These are phyloP conservation scores for Brassica nigra DNA, from an alignment of 345 rosid genomes.

Conservation along the genomic window DNA sequence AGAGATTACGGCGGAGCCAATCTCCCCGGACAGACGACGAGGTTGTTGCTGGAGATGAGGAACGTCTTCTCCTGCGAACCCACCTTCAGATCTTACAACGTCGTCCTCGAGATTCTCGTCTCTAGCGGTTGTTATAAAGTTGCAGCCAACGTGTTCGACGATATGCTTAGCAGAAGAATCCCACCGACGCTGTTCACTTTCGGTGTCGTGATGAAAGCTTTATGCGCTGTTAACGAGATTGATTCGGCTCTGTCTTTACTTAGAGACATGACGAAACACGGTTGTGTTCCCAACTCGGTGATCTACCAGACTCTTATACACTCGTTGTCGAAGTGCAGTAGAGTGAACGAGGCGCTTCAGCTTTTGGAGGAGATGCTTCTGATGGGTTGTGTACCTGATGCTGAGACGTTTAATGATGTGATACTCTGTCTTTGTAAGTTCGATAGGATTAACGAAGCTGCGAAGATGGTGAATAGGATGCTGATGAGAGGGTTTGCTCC, in stretches of 20 bases:
- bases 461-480: slow-evolving; percentile 78
- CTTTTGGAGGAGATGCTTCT: slow-evolving; percentile 85
- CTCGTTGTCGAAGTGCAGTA: slow-evolving; percentile 59
- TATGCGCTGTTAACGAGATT: slow-evolving; percentile 67
- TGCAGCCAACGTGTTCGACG: slow-evolving; percentile 78
- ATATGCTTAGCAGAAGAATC: slow-evolving; percentile 70
- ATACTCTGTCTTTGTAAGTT: slow-evolving; percentile 66
- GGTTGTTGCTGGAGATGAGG: slow-evolving; percentile 79
- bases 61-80: slow-evolving; percentile 60
- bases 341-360: slow-evolving; percentile 68
- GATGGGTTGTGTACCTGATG: slow-evolving; percentile 81
- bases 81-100: slow-evolving; percentile 69
- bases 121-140: slow-evolving; percentile 55
- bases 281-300: slow-evolving; percentile 78
- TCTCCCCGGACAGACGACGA: slow-evolving; percentile 79
- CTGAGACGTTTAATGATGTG: slow-evolving; percentile 80
- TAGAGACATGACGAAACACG: slow-evolving; percentile 80
- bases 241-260: slow-evolving; percentile 71
- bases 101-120: slow-evolving; percentile 66
- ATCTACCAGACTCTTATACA: slow-evolving; percentile 82
- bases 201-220: slow-evolving; percentile 75
- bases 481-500: slow-evolving; percentile 72
- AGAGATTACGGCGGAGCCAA: slow-evolving; percentile 60
- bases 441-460: slow-evolving; percentile 64
- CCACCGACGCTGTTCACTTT: slow-evolving; percentile 71